Evolutionary conservation across 345 rosid species (phyloP), one percentile per base, ranked within the genome.

Genomic region (Clausena lansium): DNA sequence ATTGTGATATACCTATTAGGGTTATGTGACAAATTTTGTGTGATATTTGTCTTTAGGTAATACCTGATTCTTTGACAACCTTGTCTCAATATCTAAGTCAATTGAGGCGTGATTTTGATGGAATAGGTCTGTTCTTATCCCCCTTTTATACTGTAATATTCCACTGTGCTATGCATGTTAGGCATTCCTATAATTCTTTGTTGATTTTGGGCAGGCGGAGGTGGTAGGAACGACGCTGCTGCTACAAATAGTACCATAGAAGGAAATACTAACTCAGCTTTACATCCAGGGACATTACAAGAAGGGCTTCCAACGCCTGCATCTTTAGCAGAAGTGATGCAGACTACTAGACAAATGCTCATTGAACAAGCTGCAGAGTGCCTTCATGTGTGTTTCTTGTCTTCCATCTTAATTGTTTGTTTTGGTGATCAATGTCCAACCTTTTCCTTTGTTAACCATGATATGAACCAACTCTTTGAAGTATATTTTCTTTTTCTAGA

Each of bases 281-380:
- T 82, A 52, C 81, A 84, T 69, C 72, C 82, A 32, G 85, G 73
- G 38, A 73, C 81, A 59, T 78, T 36, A 33, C 80, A 70, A 65
- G 89, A 85, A 77, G 85, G 89, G 71, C 89, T 92, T 76, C 97
- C 97, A 62, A 87, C 94, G 28, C 94, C 93, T 65, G 91, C 86
- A 85, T 86, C 89, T 72, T 83, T 92, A 88, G 89, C 93, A 20
- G 91, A 87, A 74, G 86, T 90, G 76, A 66, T 92, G 80, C 73
- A 63, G 62, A 87, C 92, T 76, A 82, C 90, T 69, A 88, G 93
- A 80, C 91, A 83, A 76, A 73, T 92, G 68, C 92, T 90, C 67
- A 72, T 67, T 66, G 91, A 86, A 77, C 93, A 92, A 81, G 87
- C 82, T 79, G 87, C 86, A 68, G 93, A 89, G 78, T 80, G 84